Percentiles rank a stretch among this genome's conserved stretches.
Evolutionary conservation across 768 basidiomycete genomes (phyloP).

Genomic region (Russula abietina): DNA sequence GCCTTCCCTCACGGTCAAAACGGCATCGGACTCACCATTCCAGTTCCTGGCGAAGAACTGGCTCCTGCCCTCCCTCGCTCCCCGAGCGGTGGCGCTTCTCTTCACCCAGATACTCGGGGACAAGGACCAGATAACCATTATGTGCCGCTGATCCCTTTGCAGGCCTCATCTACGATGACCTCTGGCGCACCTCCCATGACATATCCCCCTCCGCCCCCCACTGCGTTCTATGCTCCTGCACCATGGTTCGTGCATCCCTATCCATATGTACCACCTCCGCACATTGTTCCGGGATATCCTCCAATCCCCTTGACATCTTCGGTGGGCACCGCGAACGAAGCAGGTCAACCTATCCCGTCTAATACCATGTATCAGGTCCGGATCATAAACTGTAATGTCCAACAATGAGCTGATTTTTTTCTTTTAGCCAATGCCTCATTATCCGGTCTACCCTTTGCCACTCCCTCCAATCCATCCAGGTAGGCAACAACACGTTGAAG

Average conservation of each 20-base stretch:
- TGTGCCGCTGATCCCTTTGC: conserved; percentile 6
- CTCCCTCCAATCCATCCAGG: conserved; percentile 7
- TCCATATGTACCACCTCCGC: conserved; percentile 34
- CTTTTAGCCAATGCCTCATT: conserved; percentile 16
- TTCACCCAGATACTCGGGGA: not conserved
- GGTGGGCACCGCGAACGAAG: conserved; percentile 7
- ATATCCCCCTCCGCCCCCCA: conserved; percentile 10
- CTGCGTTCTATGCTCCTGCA: conserved; percentile 17
- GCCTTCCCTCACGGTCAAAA: conserved; percentile 1
- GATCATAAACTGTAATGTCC: not conserved
- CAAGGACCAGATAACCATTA: conserved; percentile 7
- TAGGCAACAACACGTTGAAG: conserved; percentile 11
- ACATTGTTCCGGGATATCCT: conserved; percentile 40
- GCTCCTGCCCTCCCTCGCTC: not conserved
- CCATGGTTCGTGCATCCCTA: conserved; percentile 23
- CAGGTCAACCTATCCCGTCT: conserved; percentile 3
- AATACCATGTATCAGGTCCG: conserved; percentile 19
- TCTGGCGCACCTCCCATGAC: conserved; percentile 2
- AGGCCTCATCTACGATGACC: conserved; percentile 5
- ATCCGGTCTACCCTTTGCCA: conserved; percentile 13
- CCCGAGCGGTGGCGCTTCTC: conserved; percentile 2
- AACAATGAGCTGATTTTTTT: not conserved
- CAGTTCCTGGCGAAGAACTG: conserved; percentile 1
- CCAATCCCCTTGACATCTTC: conserved; percentile 24
- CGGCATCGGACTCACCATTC: not conserved